Evolutionary conservation across 352 stramenopile genomes (phyloP).

Genomic region (Blastocystis sp.): DNA sequence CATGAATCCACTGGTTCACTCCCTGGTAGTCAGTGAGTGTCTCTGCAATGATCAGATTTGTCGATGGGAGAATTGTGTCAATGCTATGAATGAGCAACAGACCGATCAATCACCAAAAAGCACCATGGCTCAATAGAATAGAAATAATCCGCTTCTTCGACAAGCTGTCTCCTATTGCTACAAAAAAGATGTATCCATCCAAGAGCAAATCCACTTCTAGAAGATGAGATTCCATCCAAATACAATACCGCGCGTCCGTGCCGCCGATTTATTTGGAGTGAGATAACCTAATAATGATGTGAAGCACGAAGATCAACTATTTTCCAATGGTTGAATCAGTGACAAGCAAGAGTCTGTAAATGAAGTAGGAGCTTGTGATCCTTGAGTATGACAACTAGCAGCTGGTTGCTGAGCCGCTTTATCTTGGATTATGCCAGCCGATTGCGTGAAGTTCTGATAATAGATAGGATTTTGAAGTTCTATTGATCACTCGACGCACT

Average conservation of each 20-base stretch:
- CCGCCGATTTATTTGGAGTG: conserved; percentile 31
- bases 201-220: conserved; percentile 33
- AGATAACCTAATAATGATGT: neutral
- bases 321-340: conserved; percentile 5
- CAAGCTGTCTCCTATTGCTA: neutral
- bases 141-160: neutral
- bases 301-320: neutral
- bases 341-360: conserved; percentile 9
- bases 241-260: neutral
- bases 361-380: neutral
- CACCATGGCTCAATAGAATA: conserved; percentile 7
- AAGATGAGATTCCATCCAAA: no score
- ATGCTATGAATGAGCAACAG: neutral
- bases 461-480: conserved; percentile 13
- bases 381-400: neutral
- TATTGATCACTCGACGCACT: neutral
- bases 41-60: conserved; percentile 19
- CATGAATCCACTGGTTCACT: neutral
- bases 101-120: neutral
- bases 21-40: conserved; percentile 21
- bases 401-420: neutral
- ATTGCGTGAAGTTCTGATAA: conserved; percentile 36
- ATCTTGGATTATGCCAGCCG: neutral
- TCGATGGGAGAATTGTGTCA: neutral
- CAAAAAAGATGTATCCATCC: conserved; percentile 32